Evolutionary conservation across 2,329 filamentous ascomycete genomes (phyloP).

Genomic region (Parastagonospora avenae): DNA sequence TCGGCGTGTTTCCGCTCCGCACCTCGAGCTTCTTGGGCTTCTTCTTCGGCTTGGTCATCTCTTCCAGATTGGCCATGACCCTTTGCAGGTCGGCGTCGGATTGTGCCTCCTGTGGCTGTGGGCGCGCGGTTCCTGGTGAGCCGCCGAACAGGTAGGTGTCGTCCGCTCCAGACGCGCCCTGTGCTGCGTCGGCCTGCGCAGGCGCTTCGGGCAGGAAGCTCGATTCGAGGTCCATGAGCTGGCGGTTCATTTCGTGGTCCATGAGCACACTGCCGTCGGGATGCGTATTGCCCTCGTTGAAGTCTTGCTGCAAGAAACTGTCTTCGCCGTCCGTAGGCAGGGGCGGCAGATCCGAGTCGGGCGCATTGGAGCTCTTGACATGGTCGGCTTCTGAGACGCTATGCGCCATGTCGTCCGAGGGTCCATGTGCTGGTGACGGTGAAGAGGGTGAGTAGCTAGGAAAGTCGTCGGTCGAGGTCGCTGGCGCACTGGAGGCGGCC

Average conservation of each 20-base stretch:
- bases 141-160: constrained; percentile 55
- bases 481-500: constrained; percentile 25
- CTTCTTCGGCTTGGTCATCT: constrained; percentile 25
- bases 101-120: constrained; percentile 16
- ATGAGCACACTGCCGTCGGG: constrained; percentile 53
- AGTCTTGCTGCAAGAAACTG: constrained; percentile 44
- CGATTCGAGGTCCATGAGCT: constrained; percentile 66
- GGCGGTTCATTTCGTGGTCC: constrained; percentile 64
- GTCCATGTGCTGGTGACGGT: constrained; percentile 13
- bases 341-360: constrained; percentile 48
- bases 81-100: constrained; percentile 13
- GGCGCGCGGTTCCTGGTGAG: constrained; percentile 37
- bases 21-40: constrained; percentile 29
- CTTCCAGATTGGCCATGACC: constrained; percentile 23
- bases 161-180: constrained; percentile 45
- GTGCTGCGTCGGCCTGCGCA: constrained; percentile 27
- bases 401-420: constrained; percentile 29
- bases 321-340: constrained; percentile 48
- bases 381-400: constrained; percentile 38
- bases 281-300: constrained; percentile 34
- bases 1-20: constrained; percentile 21
- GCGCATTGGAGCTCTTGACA: constrained; percentile 38
- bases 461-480: constrained; percentile 29
- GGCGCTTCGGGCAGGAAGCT: constrained; percentile 65
- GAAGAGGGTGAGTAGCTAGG: constrained; percentile 22